Base-by-base conservation (phyloP, 2,329 filamentous ascomycete genomes). In the Ceratocystis lukuohia region DNA sequence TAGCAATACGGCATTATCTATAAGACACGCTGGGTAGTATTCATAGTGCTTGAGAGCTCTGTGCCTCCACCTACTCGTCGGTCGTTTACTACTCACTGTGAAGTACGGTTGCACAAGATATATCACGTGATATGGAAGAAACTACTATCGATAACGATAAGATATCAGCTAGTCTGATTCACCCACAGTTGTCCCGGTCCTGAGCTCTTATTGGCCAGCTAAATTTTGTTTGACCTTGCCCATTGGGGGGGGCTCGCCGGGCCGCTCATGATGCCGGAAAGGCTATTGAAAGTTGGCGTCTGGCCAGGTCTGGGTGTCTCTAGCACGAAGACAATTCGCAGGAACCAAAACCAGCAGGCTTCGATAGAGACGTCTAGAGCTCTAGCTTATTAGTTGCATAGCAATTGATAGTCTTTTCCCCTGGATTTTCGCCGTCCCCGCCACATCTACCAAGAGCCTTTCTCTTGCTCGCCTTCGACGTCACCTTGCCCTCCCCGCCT, bases 181-280 rank as follows among this genome's bases (percentile, higher is more conserved):
- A 63, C 61, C 61, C 61, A 63, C 6, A 63, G 44, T 63, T 50
- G 45, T 30, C 10, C 61, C 61, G 61, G 28, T 33, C 17, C 61
- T 7, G 25, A n/a, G n/a, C 25, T 63, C 61, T 50, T 6, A 63
- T 63, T 63, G 61, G 61, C 45, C 46, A 41, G 25, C 46, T 25
- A 63, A 63, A 48, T 63, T 63, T 63, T 63, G 61, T 48, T 48
- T 46, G 22, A 10, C 33, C 8, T 5, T 30, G 22, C 28, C 28
- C 53, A 59, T 37, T 25, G 53, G 25, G 5, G 5, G 20, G 15
- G 17, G 8, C 5, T 50, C 6, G 10, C 20, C 30, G 5, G 41
- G 37, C 22, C 25, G 44, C 22, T 63, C 45, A 48, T 63, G 61
- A 63, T 50, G 45, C 61, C 61, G 61, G 28, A 28, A 53, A 53